Conservation (phyloP, 2,329 filamentous ascomycete species). For the Drechslerella dactyloides region DNA sequence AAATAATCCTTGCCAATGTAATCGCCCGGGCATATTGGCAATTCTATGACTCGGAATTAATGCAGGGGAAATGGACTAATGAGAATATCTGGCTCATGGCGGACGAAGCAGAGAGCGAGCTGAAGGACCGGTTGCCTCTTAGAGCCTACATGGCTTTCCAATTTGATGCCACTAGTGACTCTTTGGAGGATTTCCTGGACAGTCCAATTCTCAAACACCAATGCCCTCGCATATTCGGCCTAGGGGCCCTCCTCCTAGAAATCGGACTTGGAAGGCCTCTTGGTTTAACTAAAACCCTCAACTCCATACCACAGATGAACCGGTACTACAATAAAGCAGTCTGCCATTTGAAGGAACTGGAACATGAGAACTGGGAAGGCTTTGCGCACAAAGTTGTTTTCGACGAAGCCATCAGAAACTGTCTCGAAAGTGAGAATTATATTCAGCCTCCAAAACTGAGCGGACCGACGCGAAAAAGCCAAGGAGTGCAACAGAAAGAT, state of each 20-base stretch:
- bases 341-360: background rate
- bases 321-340: too few relatives aligned
- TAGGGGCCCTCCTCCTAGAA: slow-evolving; percentile 13
- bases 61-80: slow-evolving; percentile 48
- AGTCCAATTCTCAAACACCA: slow-evolving; percentile 3
- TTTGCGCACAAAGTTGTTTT: slow-evolving; percentile 5
- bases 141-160: background rate
- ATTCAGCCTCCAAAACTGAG: background rate
- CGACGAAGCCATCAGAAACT: background rate
- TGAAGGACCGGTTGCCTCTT: background rate
- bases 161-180: too few relatives aligned
- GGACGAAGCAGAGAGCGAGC: background rate
- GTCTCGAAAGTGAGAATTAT: slow-evolving; percentile 7
- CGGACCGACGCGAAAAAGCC: too few relatives aligned
- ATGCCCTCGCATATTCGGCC: background rate
- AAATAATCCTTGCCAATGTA: slow-evolving; percentile 32
- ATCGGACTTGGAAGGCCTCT: slow-evolving; percentile 8
- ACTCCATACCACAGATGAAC: slow-evolving; percentile 1
- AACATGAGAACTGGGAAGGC: background rate
- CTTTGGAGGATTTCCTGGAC: too few relatives aligned
- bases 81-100: slow-evolving; percentile 49
- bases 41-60: slow-evolving; percentile 50
- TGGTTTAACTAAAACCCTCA: background rate
- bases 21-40: slow-evolving; percentile 46
- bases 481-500: too few relatives aligned